Evolutionary conservation across 2,329 filamentous ascomycete species (phyloP).

Genomic region (Verticillium tricorpus): DNA sequence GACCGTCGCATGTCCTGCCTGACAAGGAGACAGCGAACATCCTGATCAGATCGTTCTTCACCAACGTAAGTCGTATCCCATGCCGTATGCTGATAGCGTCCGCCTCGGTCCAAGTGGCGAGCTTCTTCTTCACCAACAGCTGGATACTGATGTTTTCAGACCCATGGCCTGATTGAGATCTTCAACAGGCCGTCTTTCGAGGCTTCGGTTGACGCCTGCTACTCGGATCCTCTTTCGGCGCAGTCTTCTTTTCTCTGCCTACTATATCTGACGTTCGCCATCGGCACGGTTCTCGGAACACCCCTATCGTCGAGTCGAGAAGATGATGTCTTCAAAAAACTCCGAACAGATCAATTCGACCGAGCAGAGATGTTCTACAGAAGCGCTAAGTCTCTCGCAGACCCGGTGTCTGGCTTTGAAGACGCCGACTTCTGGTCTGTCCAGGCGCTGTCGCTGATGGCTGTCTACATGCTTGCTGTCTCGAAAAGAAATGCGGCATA

Average conservation of each 20-base stretch:
- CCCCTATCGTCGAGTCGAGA: slow-evolving; percentile 45
- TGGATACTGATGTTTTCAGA: not conserved
- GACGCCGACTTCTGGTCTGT: slow-evolving; percentile 62
- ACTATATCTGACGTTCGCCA: slow-evolving; percentile 57
- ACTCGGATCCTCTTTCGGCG: slow-evolving; percentile 45
- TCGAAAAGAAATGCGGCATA: slow-evolving; percentile 61
- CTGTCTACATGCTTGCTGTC: slow-evolving; percentile 57
- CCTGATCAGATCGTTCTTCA: slow-evolving; percentile 56
- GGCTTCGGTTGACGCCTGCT: slow-evolving; percentile 45
- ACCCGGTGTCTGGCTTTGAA: slow-evolving; percentile 46
- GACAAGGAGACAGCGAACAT: slow-evolving; percentile 49
- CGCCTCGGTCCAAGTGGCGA: not conserved
- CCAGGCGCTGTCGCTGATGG: slow-evolving; percentile 59
- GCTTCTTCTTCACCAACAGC: slow-evolving; percentile 42
- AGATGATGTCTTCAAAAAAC: slow-evolving; percentile 43
- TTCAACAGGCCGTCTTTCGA: slow-evolving; percentile 50
- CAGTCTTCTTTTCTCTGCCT: slow-evolving; percentile 52
- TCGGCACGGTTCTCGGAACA: slow-evolving; percentile 55
- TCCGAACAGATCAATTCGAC: slow-evolving; percentile 42
- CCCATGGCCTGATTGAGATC: slow-evolving; percentile 53
- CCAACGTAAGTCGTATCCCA: slow-evolving; percentile 39
- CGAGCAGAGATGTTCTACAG: slow-evolving; percentile 60
- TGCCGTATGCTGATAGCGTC: not conserved
- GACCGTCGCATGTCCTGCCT: slow-evolving; percentile 49
- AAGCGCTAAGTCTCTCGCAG: slow-evolving; percentile 49